Conservation (phyloP, 2,329 filamentous ascomycete species). For the Diplodia sapinea region DNA sequence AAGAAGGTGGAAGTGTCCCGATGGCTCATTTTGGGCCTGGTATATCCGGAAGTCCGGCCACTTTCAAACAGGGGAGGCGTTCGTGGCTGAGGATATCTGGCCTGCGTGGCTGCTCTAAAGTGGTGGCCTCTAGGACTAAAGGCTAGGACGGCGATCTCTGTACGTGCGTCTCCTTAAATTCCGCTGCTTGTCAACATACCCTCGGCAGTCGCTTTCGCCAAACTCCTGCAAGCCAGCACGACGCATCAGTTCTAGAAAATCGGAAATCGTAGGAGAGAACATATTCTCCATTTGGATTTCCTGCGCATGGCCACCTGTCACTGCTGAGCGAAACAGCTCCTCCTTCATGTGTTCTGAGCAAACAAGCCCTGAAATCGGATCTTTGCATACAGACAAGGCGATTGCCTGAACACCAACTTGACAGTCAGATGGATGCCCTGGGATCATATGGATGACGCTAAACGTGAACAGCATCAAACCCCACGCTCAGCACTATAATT, state of each 20-base stretch:
- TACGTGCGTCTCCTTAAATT: slow-evolving; percentile 10
- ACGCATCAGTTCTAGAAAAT: background rate
- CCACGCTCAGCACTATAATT: background rate
- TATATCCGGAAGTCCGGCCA: background rate
- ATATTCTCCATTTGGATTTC: too few species aligned
- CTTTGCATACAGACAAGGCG: too few species aligned
- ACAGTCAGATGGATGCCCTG: background rate
- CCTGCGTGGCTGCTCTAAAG: background rate
- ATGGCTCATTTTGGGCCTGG: slow-evolving; percentile 1
- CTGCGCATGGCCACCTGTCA: too few species aligned
- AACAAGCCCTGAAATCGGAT: too few species aligned
- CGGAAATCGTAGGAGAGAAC: background rate
- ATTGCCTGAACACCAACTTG: background rate
- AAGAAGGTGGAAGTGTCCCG: slow-evolving; percentile 7
- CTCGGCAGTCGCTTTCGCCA: slow-evolving; percentile 7
- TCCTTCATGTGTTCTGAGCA: background rate
- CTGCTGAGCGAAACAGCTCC: too few species aligned
- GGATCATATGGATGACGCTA: background rate
- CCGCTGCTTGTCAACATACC: background rate
- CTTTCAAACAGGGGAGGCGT: slow-evolving; percentile 1
- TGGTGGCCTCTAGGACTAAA: background rate
- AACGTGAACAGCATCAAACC: background rate
- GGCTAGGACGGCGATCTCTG: background rate
- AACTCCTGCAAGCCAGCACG: background rate
- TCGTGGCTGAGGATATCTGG: background rate